phyloP scores from a whole-genome alignment of 2,329 filamentous ascomycete species.

The Cladophialophora psammophila region DNA sequence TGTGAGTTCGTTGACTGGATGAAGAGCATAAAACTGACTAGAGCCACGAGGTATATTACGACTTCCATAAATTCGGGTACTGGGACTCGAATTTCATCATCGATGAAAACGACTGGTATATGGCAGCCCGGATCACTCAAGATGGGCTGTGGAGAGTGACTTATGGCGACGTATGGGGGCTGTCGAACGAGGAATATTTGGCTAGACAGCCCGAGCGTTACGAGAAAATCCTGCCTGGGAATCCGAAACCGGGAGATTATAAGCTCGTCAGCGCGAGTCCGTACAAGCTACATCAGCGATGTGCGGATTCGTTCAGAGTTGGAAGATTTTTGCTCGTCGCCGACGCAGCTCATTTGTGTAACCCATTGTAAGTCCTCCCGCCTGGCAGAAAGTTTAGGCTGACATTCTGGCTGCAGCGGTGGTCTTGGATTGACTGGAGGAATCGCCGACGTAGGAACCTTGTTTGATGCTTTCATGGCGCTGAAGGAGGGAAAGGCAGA shows the following conservation, averaged over 20 bases:
- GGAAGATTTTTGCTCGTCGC: conserved; percentile 65
- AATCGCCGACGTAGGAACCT: conserved; percentile 67
- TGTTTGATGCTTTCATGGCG: conserved; percentile 65
- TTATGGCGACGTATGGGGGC: conserved; percentile 65
- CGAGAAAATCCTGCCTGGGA: conserved; percentile 65
- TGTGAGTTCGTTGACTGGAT: conserved; percentile 19
- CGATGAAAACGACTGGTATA: conserved; percentile 67
- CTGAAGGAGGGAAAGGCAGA: conserved; percentile 50
- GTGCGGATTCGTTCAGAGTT: conserved; percentile 63
- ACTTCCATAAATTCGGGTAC: conserved; percentile 36
- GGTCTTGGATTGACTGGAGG: conserved; percentile 70
- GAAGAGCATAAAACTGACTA: not conserved
- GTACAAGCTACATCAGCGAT: conserved; percentile 69
- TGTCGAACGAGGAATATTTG: conserved; percentile 62
- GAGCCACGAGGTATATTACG: conserved; percentile 30
- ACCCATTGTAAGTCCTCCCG: conserved; percentile 48
- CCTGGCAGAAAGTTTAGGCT: not conserved
- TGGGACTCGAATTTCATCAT: conserved; percentile 59
- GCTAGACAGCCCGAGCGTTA: conserved; percentile 64
- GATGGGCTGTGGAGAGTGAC: conserved; percentile 70
- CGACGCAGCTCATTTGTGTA: conserved; percentile 66
- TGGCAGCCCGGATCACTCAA: conserved; percentile 66
- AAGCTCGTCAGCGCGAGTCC: conserved; percentile 64
- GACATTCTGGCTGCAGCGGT: conserved; percentile 47
- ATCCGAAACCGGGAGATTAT: conserved; percentile 66